Evolutionary conservation across 2,329 filamentous ascomycete genomes (phyloP), one percentile per base, ranked within the genome.

Genomic region (Whalleya microplaca): DNA sequence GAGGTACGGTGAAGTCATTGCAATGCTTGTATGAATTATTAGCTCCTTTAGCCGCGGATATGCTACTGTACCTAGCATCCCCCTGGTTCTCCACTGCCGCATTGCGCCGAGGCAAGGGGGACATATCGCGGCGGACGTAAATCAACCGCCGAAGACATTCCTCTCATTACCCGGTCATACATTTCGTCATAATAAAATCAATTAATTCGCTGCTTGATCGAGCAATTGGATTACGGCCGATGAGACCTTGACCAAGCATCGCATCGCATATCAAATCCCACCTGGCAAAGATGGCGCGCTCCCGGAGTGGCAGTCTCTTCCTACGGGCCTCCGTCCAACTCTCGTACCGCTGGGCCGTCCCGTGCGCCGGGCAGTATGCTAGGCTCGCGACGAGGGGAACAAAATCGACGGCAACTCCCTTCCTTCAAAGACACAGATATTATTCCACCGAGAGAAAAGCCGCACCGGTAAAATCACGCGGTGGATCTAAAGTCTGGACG

Each of bases 401-500:
- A 27, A 27, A 27, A 9, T 4, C 23, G 23, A 27, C 23, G 23
- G 9, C 23, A 9, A 50, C 58, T 21, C 63, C 63, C 1, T 64
- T 59, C 19, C 18, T 56, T 10, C 58, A 48, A 50, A 58, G 61
- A 27, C 41, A 48, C 21, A 51, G 60, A 18, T 62, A 41, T 43
- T 69, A 70, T 45, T 66, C 70, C 20, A 63, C 63, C 12, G 64
- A 66, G 4, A 9, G 23, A 27, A 27, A 4, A 27, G 23, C 23
- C 21, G 51, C 57, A 18, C 45, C 55, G 10, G 53, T 51, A 23
- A 59, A 53, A 61, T 64, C 68, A 12, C 68, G 73, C 3, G 71
- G 71, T 6, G 72, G 61, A 1, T 82, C 80, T 0, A 84, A 84
- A 64, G 64, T 84, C 1, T 83, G 74, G 63, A 69, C 70, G 2